Conservation (phyloP, 1,284 basidiomycete species). For the Fereydounia khargensis region DNA sequence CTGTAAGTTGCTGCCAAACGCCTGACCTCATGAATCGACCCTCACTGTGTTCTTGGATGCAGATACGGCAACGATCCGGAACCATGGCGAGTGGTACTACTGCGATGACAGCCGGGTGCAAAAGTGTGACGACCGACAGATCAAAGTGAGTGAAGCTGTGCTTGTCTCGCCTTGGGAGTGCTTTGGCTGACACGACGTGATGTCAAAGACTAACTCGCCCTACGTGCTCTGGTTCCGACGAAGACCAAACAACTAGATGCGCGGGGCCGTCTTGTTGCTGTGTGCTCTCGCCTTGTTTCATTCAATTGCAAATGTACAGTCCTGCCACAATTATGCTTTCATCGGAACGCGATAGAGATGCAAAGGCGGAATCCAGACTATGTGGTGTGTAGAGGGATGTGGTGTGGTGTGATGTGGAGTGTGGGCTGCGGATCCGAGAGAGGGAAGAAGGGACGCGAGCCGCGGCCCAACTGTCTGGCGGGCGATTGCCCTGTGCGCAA, state of each 20-base stretch:
- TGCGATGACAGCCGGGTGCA: conserved; percentile 49
- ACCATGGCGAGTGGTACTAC: conserved; percentile 48
- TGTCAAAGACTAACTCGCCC: conserved; percentile 29
- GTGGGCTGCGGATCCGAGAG: no score
- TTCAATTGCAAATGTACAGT: no score
- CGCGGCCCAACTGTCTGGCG: no score
- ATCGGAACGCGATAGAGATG: no score
- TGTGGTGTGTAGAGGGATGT: no score
- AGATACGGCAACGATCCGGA: conserved; percentile 51
- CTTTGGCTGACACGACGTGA: not conserved
- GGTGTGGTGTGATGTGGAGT: no score
- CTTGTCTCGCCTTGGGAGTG: not conserved
- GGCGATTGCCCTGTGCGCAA: no score
- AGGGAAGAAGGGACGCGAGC: no score
- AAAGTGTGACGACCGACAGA: conserved; percentile 37
- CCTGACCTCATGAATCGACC: not conserved
- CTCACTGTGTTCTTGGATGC: not conserved
- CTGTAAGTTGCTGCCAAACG: conserved; percentile 15
- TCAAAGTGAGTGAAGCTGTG: conserved; percentile 12
- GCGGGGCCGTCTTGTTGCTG: no score
- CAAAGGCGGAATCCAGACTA: no score
- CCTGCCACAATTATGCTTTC: no score
- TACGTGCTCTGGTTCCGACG: conserved; percentile 52
- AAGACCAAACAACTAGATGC: conserved; percentile 6
- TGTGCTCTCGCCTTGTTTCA: no score